phyloP scores from a whole-genome alignment of 352 stramenopile species.

The Achlya hypogyna region DNA sequence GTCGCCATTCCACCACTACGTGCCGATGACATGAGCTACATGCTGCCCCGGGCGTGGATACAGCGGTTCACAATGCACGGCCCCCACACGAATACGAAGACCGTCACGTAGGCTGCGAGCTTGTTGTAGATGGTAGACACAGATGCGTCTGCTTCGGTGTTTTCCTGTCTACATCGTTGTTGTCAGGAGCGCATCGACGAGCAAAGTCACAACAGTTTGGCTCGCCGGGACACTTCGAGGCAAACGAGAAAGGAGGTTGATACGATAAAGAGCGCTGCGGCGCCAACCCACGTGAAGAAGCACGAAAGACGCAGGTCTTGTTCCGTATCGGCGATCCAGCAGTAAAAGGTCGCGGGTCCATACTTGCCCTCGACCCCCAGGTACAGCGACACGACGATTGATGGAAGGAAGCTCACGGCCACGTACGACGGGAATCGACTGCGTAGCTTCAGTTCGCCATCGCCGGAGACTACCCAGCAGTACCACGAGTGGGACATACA shows the following conservation, averaged over 20 bases:
- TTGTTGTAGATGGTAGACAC: conserved; percentile 10
- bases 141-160: not conserved
- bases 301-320: not conserved
- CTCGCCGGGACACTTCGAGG: not conserved
- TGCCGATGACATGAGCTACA: not conserved
- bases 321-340: conserved; percentile 11
- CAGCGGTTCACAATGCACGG: conserved; percentile 12
- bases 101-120: conserved; percentile 2
- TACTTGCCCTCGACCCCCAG: conserved; percentile 17
- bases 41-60: not conserved
- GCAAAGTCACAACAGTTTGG: not conserved
- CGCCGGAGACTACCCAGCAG: conserved; percentile 61
- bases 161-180: conserved; percentile 1
- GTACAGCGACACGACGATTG: conserved; percentile 40
- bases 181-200: not conserved
- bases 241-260: not conserved
- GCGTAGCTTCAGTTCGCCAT: conserved; percentile 56
- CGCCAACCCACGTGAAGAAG: conserved; percentile 18
- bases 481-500: conserved; percentile 79
- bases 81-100: conserved; percentile 13
- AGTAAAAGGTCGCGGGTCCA: conserved; percentile 15
- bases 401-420: conserved; percentile 39
- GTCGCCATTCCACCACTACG: conserved; percentile 5
- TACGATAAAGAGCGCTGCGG: not conserved
- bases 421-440: conserved; percentile 48